phyloP scores from a whole-genome alignment of 345 rosid species.

The Populus simonii region DNA sequence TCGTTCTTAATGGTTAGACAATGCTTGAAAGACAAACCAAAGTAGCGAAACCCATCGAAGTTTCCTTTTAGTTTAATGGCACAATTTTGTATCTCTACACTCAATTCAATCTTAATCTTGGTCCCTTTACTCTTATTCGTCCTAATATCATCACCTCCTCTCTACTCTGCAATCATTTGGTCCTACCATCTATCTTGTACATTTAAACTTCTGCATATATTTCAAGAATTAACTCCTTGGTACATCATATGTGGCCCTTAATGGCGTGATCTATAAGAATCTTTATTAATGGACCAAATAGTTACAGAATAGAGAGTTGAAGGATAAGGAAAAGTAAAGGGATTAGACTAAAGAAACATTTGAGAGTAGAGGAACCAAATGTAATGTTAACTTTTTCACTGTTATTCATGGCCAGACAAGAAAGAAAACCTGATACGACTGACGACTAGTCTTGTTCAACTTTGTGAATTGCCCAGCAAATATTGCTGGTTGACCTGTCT shows the following conservation, averaged over 20 bases:
- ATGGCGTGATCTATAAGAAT: no score
- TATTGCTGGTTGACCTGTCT: slow-evolving; percentile 2
- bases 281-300: background rate
- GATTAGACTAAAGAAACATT: background rate
- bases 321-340: background rate
- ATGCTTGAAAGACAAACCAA: background rate
- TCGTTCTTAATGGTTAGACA: no score
- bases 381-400: background rate
- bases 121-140: background rate
- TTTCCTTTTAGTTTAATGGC: background rate
- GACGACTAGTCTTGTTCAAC: no score
- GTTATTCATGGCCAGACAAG: background rate
- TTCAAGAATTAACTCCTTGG: background rate
- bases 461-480: background rate
- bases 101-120: background rate
- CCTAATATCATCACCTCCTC: background rate
- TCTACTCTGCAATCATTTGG: background rate
- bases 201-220: no score
- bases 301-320: background rate
- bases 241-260: background rate
- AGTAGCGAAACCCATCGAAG: background rate
- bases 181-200: background rate
- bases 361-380: background rate
- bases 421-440: background rate
- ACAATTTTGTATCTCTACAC: background rate